Conservation (phyloP, 2,329 filamentous ascomycete genomes). For the Arthrinium puccinioides region DNA sequence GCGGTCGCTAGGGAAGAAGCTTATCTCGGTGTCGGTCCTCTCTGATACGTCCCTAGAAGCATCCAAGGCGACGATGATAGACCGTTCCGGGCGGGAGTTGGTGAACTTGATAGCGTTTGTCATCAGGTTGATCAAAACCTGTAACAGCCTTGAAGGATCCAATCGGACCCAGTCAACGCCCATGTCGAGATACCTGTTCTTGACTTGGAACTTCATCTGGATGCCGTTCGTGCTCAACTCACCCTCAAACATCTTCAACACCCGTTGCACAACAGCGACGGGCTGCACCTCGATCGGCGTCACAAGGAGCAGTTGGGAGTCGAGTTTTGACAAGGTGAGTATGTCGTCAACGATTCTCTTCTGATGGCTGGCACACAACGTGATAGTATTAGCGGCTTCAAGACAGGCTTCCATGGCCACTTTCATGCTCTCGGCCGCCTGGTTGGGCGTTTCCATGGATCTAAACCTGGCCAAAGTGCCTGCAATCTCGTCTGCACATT, state of each 20-base stretch:
- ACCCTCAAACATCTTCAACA: conserved; percentile 72
- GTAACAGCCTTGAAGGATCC: conserved; percentile 67
- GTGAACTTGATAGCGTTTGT: conserved; percentile 61
- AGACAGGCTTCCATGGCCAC: conserved; percentile 45
- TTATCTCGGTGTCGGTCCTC: conserved; percentile 29
- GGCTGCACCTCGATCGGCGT: conserved; percentile 66
- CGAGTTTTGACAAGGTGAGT: conserved; percentile 60
- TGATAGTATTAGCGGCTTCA: conserved; percentile 76
- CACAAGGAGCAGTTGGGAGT: conserved; percentile 62
- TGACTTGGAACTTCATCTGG: conserved; percentile 60
- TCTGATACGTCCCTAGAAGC: conserved; percentile 48
- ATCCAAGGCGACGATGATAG: conserved; percentile 58
- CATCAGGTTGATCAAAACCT: conserved; percentile 71
- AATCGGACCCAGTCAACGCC: conserved; percentile 65
- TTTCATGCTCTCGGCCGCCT: conserved; percentile 37
- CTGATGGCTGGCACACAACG: conserved; percentile 72
- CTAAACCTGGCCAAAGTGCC: conserved; percentile 39
- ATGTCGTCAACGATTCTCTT: conserved; percentile 66
- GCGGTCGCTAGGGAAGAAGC: conserved; percentile 40
- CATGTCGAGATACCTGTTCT: conserved; percentile 58
- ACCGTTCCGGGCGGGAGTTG: conserved; percentile 48
- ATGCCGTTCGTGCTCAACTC: conserved; percentile 69
- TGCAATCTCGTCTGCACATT: conserved; percentile 68
- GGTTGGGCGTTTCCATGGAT: conserved; percentile 23
- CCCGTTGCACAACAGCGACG: conserved; percentile 58